A percentile compares a stretch with the other conserved stretches of the same genome.
These are phyloP conservation scores for Thuidium tamariscinum DNA, from an alignment of 225 moss, liverwort and hornwort genomes.

Conservation along the genomic window DNA sequence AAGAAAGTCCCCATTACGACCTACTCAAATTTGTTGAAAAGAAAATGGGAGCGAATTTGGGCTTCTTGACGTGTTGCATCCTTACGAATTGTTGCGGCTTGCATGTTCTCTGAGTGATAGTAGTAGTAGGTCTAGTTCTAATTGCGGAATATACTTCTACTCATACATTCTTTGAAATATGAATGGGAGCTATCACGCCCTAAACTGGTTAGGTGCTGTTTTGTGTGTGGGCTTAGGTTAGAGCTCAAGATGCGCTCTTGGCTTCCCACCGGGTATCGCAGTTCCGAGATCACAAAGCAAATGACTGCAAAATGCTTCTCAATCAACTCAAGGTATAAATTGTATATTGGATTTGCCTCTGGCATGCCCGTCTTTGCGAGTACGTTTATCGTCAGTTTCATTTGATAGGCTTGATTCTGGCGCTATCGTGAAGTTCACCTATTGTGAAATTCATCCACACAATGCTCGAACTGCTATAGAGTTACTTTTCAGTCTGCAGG, in stretches of 20 bases:
- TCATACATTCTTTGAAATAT: neutral
- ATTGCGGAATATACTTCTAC: neutral
- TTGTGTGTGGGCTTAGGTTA: constrained; percentile 35
- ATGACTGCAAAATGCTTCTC: constrained; percentile 38
- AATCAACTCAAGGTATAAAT: constrained; percentile 48
- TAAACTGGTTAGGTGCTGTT: neutral
- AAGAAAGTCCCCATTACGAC: neutral
- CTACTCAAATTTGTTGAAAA: neutral
- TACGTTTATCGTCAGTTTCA: neutral
- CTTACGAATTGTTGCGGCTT: neutral
- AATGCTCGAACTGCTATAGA: neutral
- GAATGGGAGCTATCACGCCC: neutral
- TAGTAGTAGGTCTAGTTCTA: neutral
- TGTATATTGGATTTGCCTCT: neutral
- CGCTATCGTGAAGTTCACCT: neutral
- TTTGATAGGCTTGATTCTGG: neutral
- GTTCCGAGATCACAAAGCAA: constrained; percentile 46
- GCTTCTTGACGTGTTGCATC: neutral
- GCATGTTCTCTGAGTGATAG: neutral
- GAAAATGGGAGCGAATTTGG: neutral
- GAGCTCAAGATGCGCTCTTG: constrained; percentile 70
- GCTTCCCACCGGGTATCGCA: constrained; percentile 52
- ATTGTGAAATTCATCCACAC: neutral
- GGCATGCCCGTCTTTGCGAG: neutral
- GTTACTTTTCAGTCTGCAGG: neutral